These are phyloP conservation scores for Neodidymelliopsis sp. DNA, from an alignment of 2,329 filamentous ascomycete genomes.

Conservation along the genomic window DNA sequence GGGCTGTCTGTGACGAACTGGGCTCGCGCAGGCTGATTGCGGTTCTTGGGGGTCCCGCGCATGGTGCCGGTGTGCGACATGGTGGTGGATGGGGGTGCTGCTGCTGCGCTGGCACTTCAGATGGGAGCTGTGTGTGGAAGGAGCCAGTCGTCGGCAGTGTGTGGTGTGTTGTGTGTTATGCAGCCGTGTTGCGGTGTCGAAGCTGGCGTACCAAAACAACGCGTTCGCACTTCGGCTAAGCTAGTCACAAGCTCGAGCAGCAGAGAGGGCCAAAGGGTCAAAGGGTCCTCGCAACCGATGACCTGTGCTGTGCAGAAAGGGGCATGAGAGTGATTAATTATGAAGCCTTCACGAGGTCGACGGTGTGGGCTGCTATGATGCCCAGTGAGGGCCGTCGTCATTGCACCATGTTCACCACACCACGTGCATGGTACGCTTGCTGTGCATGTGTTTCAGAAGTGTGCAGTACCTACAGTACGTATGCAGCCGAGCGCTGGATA, in stretches of 20 bases:
- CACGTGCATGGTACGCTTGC: too few species aligned
- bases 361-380: too few species aligned
- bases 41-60: constrained; percentile 73
- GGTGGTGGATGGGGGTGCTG: constrained; percentile 29
- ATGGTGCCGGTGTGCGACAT: constrained; percentile 71
- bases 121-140: constrained; percentile 9
- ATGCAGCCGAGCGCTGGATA: neutral
- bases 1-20: constrained; percentile 66
- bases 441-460: constrained; percentile 3
- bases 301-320: constrained; percentile 14
- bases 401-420: too few species aligned
- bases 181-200: constrained; percentile 5
- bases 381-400: too few species aligned
- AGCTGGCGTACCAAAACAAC: constrained; percentile 11
- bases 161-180: constrained; percentile 2
- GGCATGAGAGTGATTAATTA: constrained; percentile 1
- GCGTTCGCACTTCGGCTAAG: constrained; percentile 18
- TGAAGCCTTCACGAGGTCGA: constrained; percentile 1
- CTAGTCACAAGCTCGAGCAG: constrained; percentile 17
- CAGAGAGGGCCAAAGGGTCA: too few species aligned
- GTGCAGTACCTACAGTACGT: too few species aligned
- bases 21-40: constrained; percentile 56
- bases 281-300: constrained; percentile 7
- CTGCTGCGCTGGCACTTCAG: constrained; percentile 24
- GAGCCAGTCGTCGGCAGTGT: constrained; percentile 7